phyloP scores from a whole-genome alignment of 176 grass and related monocot species.

The Raddia guianensis region DNA sequence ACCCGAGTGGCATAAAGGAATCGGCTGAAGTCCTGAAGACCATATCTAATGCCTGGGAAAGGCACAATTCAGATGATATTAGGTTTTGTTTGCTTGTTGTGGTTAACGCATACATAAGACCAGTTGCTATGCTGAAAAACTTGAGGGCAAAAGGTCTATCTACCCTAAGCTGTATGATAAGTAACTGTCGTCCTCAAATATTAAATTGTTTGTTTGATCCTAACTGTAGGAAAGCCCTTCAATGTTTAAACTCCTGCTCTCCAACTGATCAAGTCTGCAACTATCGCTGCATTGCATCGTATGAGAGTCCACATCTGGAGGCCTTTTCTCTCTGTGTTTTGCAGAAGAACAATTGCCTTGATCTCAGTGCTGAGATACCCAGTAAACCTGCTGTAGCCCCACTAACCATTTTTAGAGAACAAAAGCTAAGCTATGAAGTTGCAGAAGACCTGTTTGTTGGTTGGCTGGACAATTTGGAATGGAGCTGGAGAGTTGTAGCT shows the following conservation, averaged over 20 bases:
- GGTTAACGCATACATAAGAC: constrained; percentile 79
- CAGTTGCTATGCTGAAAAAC: constrained; percentile 73
- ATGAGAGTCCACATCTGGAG: constrained; percentile 81
- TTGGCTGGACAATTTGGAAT: constrained; percentile 78
- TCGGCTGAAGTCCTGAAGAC: constrained; percentile 67
- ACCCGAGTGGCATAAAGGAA: constrained; percentile 44
- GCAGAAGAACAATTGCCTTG: constrained; percentile 96
- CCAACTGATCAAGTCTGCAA: constrained; percentile 92
- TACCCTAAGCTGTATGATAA: constrained; percentile 83
- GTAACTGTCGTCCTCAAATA: constrained; percentile 81
- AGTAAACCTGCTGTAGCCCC: constrained; percentile 62
- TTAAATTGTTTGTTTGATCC: constrained; percentile 88
- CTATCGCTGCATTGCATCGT: constrained; percentile 88
- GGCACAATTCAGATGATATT: constrained; percentile 96
- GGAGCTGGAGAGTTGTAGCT: constrained; percentile 87
- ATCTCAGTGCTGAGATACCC: constrained; percentile 82
- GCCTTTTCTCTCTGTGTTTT: constrained; percentile 93
- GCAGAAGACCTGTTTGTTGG: constrained; percentile 91
- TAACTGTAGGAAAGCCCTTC: constrained; percentile 87
- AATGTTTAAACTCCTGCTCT: constrained; percentile 88
- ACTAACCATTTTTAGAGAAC: constrained; percentile 68
- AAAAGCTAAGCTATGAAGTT: constrained; percentile 73
- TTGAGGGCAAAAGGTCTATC: constrained; percentile 86
- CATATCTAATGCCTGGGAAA: constrained; percentile 84
- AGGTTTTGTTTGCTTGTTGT: constrained; percentile 87